Evolutionary conservation across 2,329 filamentous ascomycete genomes (phyloP).

Genomic region (Lachnellula occidentalis): DNA sequence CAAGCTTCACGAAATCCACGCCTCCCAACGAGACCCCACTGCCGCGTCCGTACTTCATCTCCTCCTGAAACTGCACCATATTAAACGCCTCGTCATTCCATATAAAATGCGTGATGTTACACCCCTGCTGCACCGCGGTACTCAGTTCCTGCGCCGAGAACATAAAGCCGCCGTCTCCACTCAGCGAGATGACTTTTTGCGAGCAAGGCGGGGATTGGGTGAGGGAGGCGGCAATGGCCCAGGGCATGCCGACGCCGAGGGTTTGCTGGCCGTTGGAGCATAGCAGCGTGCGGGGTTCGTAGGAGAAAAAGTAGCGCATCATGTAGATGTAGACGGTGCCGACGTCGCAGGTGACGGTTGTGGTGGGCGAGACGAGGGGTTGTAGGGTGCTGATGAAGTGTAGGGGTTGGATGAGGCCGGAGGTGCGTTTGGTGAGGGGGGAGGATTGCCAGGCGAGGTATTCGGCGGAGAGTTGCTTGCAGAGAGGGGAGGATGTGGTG

Average conservation of each 20-base stretch:
- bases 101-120: constrained; percentile 45
- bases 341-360: constrained; percentile 41
- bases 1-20: constrained; percentile 43
- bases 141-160: constrained; percentile 42
- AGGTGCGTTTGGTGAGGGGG: background rate
- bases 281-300: constrained; percentile 39
- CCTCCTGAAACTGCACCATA: constrained; percentile 48
- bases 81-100: constrained; percentile 46
- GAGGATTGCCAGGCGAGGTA: constrained; percentile 6
- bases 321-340: constrained; percentile 46
- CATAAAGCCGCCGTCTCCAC: constrained; percentile 45
- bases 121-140: constrained; percentile 42
- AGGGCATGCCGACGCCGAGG: constrained; percentile 42
- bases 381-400: constrained; percentile 42
- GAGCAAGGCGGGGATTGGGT: constrained; percentile 38
- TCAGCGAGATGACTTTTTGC: constrained; percentile 40
- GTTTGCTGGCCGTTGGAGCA: constrained; percentile 46
- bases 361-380: constrained; percentile 34
- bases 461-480: constrained; percentile 2
- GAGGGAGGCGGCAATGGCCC: constrained; percentile 43
- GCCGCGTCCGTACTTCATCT: constrained; percentile 43
- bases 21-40: constrained; percentile 40
- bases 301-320: constrained; percentile 41
- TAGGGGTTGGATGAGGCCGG: constrained; percentile 38
- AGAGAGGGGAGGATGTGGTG: background rate